Evolutionary conservation across 768 basidiomycete genomes (phyloP).

Genomic region (Heimioporus sp.): DNA sequence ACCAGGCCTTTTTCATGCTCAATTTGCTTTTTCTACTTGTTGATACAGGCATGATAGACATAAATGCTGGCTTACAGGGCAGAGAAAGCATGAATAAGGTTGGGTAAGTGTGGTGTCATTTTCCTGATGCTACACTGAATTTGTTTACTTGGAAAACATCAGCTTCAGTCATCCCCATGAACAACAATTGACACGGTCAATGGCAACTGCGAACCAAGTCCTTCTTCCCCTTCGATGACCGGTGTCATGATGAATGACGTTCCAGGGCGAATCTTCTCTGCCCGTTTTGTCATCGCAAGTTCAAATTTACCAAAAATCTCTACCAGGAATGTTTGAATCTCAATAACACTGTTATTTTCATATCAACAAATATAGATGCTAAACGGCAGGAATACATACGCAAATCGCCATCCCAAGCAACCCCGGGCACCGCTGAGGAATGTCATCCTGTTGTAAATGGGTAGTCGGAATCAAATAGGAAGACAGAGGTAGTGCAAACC

Average conservation of each 20-base stretch:
- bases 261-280: slow-evolving; percentile 28
- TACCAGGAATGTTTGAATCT: slow-evolving; percentile 58
- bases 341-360: slow-evolving; percentile 38
- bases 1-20: no score
- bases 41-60: no score
- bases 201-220: slow-evolving; percentile 31
- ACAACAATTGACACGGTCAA: slow-evolving; percentile 23
- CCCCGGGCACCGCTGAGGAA: slow-evolving; percentile 22
- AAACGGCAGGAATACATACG: no score
- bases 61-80: no score
- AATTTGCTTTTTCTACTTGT: no score
- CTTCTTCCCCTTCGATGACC: slow-evolving; percentile 31
- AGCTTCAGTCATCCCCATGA: not conserved
- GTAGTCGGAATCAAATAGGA: no score
- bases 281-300: slow-evolving; percentile 35
- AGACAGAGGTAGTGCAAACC: no score
- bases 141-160: no score
- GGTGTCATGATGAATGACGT: slow-evolving; percentile 32
- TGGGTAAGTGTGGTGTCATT: no score
- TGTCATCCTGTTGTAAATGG: slow-evolving; percentile 27
- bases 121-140: no score
- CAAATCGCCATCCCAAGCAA: slow-evolving; percentile 32
- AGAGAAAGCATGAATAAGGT: no score
- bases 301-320: slow-evolving; percentile 54
- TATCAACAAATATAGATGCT: no score